phyloP scores from a whole-genome alignment of 2,329 filamentous ascomycete genomes.

The Talaromyces sp. region DNA sequence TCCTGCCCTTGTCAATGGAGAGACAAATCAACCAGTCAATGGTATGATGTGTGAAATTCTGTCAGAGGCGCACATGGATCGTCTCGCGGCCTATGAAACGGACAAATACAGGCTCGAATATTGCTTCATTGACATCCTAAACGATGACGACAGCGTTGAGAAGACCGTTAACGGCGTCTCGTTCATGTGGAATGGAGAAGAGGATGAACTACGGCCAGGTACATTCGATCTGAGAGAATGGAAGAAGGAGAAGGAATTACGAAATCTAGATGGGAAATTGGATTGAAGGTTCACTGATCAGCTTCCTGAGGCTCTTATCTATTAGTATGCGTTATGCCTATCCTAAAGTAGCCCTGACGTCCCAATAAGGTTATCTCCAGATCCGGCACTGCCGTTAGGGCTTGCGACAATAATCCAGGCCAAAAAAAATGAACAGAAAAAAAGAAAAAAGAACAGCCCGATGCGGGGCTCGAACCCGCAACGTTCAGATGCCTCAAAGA shows the following conservation, averaged over 20 bases:
- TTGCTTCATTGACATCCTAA: conserved; percentile 14
- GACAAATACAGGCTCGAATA: conserved; percentile 10
- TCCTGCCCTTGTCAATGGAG: background rate
- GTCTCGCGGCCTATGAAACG: conserved; percentile 15
- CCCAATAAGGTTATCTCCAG: too few species aligned
- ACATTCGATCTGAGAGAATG: conserved; percentile 16
- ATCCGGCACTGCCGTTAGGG: too few species aligned
- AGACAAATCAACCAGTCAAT: background rate
- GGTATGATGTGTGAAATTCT: background rate
- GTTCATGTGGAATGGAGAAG: conserved; percentile 16
- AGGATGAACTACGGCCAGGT: conserved; percentile 15
- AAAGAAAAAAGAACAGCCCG: background rate
- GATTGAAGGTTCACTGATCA: too few species aligned
- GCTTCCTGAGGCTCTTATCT: too few species aligned
- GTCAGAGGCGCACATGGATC: conserved; percentile 9
- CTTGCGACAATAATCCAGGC: too few species aligned
- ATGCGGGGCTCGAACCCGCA: background rate
- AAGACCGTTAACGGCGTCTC: conserved; percentile 8
- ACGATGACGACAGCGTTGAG: conserved; percentile 2
- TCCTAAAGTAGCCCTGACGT: too few species aligned
- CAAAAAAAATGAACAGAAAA: background rate
- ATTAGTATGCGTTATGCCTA: too few species aligned
- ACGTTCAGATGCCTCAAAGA: background rate
- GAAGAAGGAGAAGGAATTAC: conserved; percentile 5
- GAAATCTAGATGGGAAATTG: background rate